phyloP scores from a whole-genome alignment of 1,139 yeast genomes.

The Lodderomyces beijingensis region DNA sequence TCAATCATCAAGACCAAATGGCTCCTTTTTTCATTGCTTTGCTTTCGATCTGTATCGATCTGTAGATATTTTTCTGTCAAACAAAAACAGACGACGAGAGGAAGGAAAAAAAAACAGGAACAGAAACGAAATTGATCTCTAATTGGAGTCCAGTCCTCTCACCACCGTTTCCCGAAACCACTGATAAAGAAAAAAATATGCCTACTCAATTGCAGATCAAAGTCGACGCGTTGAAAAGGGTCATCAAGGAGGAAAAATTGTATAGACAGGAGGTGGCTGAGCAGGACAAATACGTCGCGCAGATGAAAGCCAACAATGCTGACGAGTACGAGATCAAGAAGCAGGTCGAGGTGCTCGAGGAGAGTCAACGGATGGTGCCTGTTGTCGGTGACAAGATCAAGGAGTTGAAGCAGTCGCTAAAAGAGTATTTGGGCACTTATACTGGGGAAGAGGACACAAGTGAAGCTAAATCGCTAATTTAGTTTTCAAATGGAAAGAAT shows the following conservation, averaged over 20 bases:
- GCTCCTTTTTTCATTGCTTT: too few species aligned
- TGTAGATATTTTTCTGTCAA: too few species aligned
- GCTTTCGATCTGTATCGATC: too few species aligned
- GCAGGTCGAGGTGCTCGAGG: conserved; percentile 57
- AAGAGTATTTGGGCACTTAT: conserved; percentile 20
- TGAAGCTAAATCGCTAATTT: conserved; percentile 29
- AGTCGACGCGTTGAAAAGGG: conserved; percentile 65
- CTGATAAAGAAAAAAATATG: neutral
- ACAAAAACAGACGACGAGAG: neutral
- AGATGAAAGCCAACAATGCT: conserved; percentile 38
- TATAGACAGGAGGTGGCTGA: conserved; percentile 65
- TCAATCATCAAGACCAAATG: too few species aligned
- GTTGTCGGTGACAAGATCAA: conserved; percentile 52
- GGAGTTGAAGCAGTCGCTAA: conserved; percentile 46
- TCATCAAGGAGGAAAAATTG: conserved; percentile 65
- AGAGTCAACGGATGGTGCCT: conserved; percentile 65
- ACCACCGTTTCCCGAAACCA: too few species aligned
- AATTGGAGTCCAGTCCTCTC: too few species aligned
- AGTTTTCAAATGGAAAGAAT: too few species aligned
- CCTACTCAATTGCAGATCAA: conserved; percentile 78
- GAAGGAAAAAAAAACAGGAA: neutral
- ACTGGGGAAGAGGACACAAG: conserved; percentile 49
- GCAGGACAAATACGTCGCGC: conserved; percentile 48
- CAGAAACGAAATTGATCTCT: neutral
- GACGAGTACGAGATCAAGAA: conserved; percentile 75